These are phyloP conservation scores for Chaetomium fimeti DNA, from an alignment of 495 filamentous ascomycete species.

Conservation along the genomic window DNA sequence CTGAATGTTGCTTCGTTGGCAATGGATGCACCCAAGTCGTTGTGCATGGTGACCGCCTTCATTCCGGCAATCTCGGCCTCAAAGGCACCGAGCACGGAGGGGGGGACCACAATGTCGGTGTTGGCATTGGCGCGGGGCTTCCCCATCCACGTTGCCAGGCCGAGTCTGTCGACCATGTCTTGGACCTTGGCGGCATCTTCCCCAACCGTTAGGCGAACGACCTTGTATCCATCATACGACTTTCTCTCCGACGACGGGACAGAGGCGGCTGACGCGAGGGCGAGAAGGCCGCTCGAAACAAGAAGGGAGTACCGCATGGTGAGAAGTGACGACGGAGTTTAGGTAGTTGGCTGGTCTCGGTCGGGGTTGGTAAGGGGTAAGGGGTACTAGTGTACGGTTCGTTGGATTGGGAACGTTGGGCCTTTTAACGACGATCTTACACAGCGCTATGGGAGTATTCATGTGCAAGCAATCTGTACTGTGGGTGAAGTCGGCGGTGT, in stretches of 20 bases:
- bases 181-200: constrained; percentile 28
- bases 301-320: constrained; percentile 6
- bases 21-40: constrained; percentile 35
- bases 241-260: constrained; percentile 23
- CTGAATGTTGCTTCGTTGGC: constrained; percentile 27
- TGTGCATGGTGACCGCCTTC: constrained; percentile 32
- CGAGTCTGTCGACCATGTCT: constrained; percentile 32
- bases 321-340: not conserved
- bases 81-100: constrained; percentile 29
- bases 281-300: constrained; percentile 12
- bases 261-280: constrained; percentile 20
- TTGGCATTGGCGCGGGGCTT: constrained; percentile 25
- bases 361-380: not conserved
- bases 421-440: no score
- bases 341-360: not conserved
- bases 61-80: constrained; percentile 24
- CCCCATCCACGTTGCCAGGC: constrained; percentile 37
- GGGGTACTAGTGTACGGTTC: not conserved
- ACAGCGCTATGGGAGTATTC: no score
- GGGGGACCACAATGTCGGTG: constrained; percentile 37
- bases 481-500: no score
- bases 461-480: no score
- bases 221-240: constrained; percentile 37
- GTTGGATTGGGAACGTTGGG: no score
- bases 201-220: constrained; percentile 25